Percentiles rank a stretch among this genome's conserved stretches.
These are phyloP conservation scores for Elaphomyces granulatus DNA, from an alignment of 495 filamentous ascomycete species.

Conservation along the genomic window DNA sequence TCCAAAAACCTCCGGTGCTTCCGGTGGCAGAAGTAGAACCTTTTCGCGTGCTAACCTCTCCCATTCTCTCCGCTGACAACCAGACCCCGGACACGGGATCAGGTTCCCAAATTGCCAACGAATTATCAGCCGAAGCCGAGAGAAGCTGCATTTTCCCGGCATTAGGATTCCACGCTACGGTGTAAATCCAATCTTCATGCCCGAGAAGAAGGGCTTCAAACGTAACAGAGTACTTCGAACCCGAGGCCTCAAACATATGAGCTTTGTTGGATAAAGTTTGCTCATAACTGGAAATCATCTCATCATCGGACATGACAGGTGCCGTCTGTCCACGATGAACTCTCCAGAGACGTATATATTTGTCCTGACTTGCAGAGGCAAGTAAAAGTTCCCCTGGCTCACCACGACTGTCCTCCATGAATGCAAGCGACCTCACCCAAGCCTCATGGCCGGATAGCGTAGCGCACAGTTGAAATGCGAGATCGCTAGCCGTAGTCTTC, in stretches of 20 bases:
- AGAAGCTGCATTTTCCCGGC: slow-evolving; percentile 53
- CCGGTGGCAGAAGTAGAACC: slow-evolving; percentile 92
- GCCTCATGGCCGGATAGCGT: slow-evolving; percentile 83
- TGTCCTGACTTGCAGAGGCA: slow-evolving; percentile 92
- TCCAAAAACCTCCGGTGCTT: slow-evolving; percentile 92
- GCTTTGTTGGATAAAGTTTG: slow-evolving; percentile 71
- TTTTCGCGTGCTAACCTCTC: slow-evolving; percentile 86
- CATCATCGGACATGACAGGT: slow-evolving; percentile 19
- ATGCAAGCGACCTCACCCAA: slow-evolving; percentile 78
- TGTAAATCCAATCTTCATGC: slow-evolving; percentile 98
- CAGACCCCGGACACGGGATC: slow-evolving; percentile 77
- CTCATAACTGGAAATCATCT: slow-evolving; percentile 45
- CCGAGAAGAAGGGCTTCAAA: slow-evolving; percentile 92
- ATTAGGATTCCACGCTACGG: slow-evolving; percentile 54
- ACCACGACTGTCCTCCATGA: slow-evolving; percentile 46
- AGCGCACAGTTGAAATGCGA: slow-evolving; percentile 56
- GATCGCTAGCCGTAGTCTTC: slow-evolving; percentile 15
- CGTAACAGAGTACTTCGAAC: slow-evolving; percentile 57
- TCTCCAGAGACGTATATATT: slow-evolving; percentile 91
- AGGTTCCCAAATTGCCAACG: slow-evolving; percentile 79
- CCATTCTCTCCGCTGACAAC: slow-evolving; percentile 69
- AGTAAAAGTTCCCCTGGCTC: slow-evolving; percentile 56
- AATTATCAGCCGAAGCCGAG: slow-evolving; percentile 89
- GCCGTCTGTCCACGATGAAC: slow-evolving; percentile 49
- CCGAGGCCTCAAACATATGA: slow-evolving; percentile 48